A percentile compares a stretch with the other conserved stretches of the same genome.
phyloP scores from a whole-genome alignment of 306 rosid species.

The Cicer judaicum region DNA sequence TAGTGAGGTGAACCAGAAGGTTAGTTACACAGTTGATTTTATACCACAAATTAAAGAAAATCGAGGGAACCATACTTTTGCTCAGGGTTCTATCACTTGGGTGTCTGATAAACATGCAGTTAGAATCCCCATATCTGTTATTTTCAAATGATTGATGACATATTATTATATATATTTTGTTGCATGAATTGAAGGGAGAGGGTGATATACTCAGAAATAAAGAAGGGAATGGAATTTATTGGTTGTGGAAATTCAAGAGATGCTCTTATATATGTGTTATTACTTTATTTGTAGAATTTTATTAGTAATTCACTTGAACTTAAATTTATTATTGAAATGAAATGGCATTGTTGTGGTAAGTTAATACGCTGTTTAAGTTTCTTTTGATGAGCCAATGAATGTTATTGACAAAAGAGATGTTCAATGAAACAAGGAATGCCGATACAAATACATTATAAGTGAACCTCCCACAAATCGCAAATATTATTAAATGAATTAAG shows the following conservation, averaged over 20 bases:
- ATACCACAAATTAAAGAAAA: constrained; percentile 42
- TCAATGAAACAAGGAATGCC: too few relatives aligned
- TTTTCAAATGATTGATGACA: constrained; percentile 40
- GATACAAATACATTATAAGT: too few relatives aligned
- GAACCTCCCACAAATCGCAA: too few relatives aligned
- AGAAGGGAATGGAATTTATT: neutral
- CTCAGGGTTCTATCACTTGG: constrained; percentile 64
- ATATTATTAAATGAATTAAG: too few relatives aligned
- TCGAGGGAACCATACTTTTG: constrained; percentile 36
- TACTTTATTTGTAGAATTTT: neutral
- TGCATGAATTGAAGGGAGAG: neutral
- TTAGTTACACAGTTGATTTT: constrained; percentile 46
- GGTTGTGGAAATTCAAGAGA: neutral
- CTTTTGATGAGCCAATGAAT: neutral
- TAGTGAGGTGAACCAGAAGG: constrained; percentile 51
- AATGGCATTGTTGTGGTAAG: neutral
- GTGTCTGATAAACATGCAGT: constrained; percentile 45
- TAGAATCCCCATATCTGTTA: constrained; percentile 54
- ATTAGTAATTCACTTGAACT: neutral
- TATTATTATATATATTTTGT: neutral
- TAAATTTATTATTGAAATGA: constrained; percentile 11
- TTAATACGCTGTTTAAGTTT: neutral
- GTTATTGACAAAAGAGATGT: neutral
- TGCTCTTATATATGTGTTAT: neutral
- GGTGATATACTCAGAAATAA: neutral